Percentiles rank a stretch among this genome's conserved stretches.
Conservation (phyloP, 1,284 basidiomycete genomes). For the Fistulinella cinereoalba region DNA sequence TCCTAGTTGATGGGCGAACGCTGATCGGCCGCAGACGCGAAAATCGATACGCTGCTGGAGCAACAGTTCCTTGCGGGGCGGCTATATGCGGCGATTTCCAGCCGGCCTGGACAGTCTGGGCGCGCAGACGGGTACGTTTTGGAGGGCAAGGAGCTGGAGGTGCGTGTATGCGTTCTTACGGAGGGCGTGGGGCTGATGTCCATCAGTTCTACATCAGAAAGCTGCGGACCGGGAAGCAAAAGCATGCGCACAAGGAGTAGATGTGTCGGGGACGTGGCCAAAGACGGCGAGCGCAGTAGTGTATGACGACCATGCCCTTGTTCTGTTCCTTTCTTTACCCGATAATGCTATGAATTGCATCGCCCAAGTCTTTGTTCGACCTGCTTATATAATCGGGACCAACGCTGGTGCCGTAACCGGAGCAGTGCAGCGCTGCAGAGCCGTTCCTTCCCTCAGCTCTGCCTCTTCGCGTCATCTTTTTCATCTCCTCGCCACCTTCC, state of each 20-base stretch:
- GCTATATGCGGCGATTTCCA: slow-evolving; percentile 86
- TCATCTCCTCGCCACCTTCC: slow-evolving; percentile 9
- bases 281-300: neutral
- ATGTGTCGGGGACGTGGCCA: neutral
- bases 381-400: slow-evolving; percentile 28
- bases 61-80: slow-evolving; percentile 84
- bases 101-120: slow-evolving; percentile 91
- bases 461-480: slow-evolving; percentile 36
- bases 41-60: slow-evolving; percentile 87
- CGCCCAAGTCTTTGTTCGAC: neutral
- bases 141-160: slow-evolving; percentile 96
- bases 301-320: slow-evolving; percentile 6
- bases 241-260: slow-evolving; percentile 70
- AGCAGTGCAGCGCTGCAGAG: slow-evolving; percentile 18
- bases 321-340: slow-evolving; percentile 11
- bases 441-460: slow-evolving; percentile 26
- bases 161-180: slow-evolving; percentile 35
- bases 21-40: slow-evolving; percentile 57
- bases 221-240: slow-evolving; percentile 89
- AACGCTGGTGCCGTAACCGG: slow-evolving; percentile 31
- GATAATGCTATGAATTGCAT: slow-evolving; percentile 13
- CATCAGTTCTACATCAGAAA: slow-evolving; percentile 89
- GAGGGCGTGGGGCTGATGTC: slow-evolving; percentile 10
- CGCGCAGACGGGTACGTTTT: slow-evolving; percentile 94
- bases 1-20: neutral